Evolutionary conservation across 306 rosid species (phyloP).

Genomic region (Trifolium pratense): DNA sequence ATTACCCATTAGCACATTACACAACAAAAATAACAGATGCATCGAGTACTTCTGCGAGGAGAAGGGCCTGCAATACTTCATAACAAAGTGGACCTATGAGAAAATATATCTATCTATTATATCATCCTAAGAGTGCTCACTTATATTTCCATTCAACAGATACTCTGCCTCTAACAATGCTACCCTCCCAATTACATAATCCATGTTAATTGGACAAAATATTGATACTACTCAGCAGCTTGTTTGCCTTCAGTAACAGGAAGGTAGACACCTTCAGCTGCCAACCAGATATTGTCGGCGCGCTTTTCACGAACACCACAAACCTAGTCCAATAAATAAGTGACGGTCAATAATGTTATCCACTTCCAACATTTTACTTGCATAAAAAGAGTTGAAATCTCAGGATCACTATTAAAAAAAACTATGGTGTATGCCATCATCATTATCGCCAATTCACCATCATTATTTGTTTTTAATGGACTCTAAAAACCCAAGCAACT

Average conservation of each 20-base stretch:
- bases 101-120: conserved; percentile 30
- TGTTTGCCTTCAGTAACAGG: conserved; percentile 75
- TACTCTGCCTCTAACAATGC: conserved; percentile 45
- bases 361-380: conserved; percentile 21
- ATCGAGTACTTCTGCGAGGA: neutral
- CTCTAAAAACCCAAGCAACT: too few species aligned
- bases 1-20: conserved; percentile 27
- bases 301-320: conserved; percentile 90
- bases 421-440: neutral
- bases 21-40: conserved; percentile 32
- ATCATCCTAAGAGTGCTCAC: conserved; percentile 35
- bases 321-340: conserved; percentile 57
- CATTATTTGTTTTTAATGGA: too few species aligned
- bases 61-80: conserved; percentile 32
- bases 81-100: conserved; percentile 28
- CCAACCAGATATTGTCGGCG: conserved; percentile 90
- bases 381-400: neutral
- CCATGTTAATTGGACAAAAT: conserved; percentile 37
- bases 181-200: conserved; percentile 45
- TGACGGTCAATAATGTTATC: conserved; percentile 6
- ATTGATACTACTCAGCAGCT: conserved; percentile 38
- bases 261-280: conserved; percentile 95
- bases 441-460: neutral
- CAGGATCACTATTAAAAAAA: neutral
- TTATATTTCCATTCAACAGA: conserved; percentile 36